Evolutionary conservation across 2,329 filamentous ascomycete genomes (phyloP).

Genomic region (Xylariaceae sp.): DNA sequence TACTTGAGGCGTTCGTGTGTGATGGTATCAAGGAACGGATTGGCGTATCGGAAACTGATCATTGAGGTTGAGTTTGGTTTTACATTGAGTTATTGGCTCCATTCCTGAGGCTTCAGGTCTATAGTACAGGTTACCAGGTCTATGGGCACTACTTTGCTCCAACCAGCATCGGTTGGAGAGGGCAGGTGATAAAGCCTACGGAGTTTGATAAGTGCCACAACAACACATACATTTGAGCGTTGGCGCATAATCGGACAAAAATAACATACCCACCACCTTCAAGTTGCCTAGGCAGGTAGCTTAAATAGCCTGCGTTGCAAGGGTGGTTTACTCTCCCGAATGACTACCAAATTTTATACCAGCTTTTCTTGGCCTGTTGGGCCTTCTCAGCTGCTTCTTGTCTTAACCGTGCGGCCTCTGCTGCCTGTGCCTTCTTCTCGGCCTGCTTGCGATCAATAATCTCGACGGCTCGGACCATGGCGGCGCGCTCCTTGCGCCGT

Average conservation of each 20-base stretch:
- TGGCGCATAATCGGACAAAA: constrained; percentile 18
- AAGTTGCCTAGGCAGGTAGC: no score
- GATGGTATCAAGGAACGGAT: neutral
- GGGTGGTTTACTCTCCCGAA: constrained; percentile 15
- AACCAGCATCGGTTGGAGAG: neutral
- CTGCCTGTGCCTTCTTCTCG: constrained; percentile 58
- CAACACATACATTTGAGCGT: constrained; percentile 14
- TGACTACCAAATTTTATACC: constrained; percentile 64
- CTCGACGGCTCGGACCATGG: constrained; percentile 86
- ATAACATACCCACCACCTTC: constrained; percentile 29
- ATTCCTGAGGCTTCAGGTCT: neutral
- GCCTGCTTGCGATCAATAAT: constrained; percentile 76
- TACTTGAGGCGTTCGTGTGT: neutral
- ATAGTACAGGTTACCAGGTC: constrained; percentile 10
- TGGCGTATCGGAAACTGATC: constrained; percentile 3
- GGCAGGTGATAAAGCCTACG: neutral
- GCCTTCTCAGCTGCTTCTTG: constrained; percentile 52
- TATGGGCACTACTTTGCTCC: constrained; percentile 17
- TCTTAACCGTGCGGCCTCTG: constrained; percentile 50
- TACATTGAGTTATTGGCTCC: neutral
- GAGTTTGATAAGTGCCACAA: constrained; percentile 11
- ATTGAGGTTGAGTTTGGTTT: neutral
- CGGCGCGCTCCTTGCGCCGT: constrained; percentile 75
- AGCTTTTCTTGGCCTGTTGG: constrained; percentile 48
- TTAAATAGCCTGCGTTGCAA: constrained; percentile 1